Evolutionary conservation across 1,284 basidiomycete species (phyloP), one percentile per base, ranked within the genome.

Genomic region (Coniophora puteana): DNA sequence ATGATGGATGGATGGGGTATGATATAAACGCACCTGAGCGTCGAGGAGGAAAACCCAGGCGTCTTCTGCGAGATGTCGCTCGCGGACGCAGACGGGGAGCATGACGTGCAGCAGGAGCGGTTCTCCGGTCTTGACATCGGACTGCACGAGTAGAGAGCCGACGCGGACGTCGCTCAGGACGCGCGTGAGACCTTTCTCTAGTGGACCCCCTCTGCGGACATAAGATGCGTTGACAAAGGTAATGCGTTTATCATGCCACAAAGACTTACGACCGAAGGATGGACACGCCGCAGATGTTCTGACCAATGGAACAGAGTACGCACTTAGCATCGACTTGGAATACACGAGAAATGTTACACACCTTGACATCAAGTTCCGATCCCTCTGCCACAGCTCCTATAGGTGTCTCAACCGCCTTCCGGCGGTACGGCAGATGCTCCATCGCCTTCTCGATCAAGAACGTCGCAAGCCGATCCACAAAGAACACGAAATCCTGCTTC

Each of bases 31-130:
- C 51, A 81, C 87, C 72, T 93, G 94, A 4, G 90, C 89, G 58
- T 98, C 95, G 23, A 97, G 72, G n/a, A 99, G 64, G 58, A 97
- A 84, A 1, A 95, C 93, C 69, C 83, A 92, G 3, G 88, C 71
- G 31, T 85, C 68, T 44, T 69, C 60, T 1, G 93, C 90, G 28
- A 70, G 66, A 41, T 79, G 68, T 28, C 80, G 69, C 28, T 76
- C 66, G 30, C 87, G 84, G 39, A 96, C 62, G 52, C 70, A 82
- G 2, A 71, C 58, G 0, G 95, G 95, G 12, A 98, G 76, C 66
- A 79, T 80, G 37, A 79, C 74, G 52, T 93, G 86, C 44, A 97
- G 77, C 23, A 98, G 72, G 5, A 96, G 67, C 0, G 94, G 93
- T 58, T 98, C 95, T 27, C 91, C 92, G 3, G 88, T 86, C 48